phyloP scores from a whole-genome alignment of 2,329 filamentous ascomycete species.

The Penicillium capsulatum region DNA sequence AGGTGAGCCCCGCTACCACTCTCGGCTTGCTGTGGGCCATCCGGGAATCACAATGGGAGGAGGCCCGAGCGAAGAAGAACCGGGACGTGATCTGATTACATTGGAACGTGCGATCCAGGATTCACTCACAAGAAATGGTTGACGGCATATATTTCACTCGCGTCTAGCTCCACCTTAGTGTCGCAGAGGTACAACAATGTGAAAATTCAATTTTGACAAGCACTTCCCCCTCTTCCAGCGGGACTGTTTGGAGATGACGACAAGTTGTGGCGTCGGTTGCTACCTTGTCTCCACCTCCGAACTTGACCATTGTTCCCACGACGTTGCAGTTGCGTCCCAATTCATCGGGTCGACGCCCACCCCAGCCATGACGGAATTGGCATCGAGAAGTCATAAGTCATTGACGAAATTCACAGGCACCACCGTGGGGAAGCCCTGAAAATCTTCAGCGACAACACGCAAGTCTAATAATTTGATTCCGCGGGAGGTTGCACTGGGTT shows the following conservation, averaged over 20 bases:
- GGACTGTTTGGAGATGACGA: not conserved
- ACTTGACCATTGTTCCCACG: slow-evolving; percentile 20
- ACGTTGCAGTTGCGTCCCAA: slow-evolving; percentile 25
- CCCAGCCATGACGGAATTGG: slow-evolving; percentile 6
- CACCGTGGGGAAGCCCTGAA: too few species aligned
- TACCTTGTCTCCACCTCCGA: slow-evolving; percentile 17
- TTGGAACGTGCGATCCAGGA: not conserved
- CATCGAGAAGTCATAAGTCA: not conserved
- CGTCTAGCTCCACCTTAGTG: not conserved
- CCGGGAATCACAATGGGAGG: slow-evolving; percentile 4
- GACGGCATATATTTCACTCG: too few species aligned
- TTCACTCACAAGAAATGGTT: not conserved
- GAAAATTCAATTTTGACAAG: not conserved
- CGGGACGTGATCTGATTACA: not conserved
- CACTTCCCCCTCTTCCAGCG: not conserved
- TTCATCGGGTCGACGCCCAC: not conserved
- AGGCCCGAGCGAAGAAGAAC: not conserved
- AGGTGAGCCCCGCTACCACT: slow-evolving; percentile 1
- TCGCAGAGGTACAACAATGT: not conserved
- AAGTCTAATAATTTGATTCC: too few species aligned
- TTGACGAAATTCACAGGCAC: too few species aligned
- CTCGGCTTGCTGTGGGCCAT: slow-evolving; percentile 6
- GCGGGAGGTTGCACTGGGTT: too few species aligned
- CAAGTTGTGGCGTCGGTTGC: slow-evolving; percentile 15
- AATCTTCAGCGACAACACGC: too few species aligned